Evolutionary conservation across 345 rosid species (phyloP).

Genomic region (Cochlearia excelsa): DNA sequence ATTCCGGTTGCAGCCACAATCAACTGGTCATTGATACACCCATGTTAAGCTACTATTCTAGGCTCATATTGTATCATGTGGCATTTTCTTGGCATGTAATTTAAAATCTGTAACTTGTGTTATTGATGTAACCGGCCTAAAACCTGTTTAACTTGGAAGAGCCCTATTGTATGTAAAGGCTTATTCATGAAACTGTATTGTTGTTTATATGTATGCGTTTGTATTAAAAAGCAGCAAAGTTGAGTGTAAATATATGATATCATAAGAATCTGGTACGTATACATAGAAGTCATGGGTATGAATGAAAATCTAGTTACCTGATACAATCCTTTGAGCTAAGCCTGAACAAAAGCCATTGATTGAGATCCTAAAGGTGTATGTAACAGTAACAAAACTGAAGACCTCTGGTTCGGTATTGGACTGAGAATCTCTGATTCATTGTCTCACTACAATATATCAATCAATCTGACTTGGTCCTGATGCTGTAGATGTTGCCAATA

Average conservation of each 20-base stretch:
- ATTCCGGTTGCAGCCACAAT: conserved; percentile 51
- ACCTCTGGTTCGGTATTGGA: conserved; percentile 24
- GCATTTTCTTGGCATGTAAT: conserved; percentile 17
- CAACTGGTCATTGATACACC: conserved; percentile 20
- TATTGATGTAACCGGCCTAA: conserved; percentile 4
- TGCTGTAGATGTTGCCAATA: conserved; percentile 66
- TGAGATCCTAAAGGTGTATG: neutral
- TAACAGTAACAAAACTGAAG: conserved; percentile 20
- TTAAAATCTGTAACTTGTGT: conserved; percentile 7
- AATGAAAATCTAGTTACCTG: conserved; percentile 15
- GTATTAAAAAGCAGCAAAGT: conserved; percentile 12
- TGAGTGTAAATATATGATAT: conserved; percentile 17
- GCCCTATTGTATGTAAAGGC: conserved; percentile 8
- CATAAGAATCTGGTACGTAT: conserved; percentile 30
- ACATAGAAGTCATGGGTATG: conserved; percentile 23
- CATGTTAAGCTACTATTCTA: neutral
- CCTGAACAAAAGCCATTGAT: conserved; percentile 26
- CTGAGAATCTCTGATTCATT: conserved; percentile 27
- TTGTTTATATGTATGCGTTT: conserved; percentile 13
- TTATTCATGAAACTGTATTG: conserved; percentile 15
- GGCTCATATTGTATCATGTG: conserved; percentile 22
- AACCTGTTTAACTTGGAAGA: neutral
- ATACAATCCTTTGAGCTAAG: conserved; percentile 24
- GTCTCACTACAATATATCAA: neutral
- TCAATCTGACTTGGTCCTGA: conserved; percentile 46